Percentiles rank a stretch among this genome's conserved stretches.
These are phyloP conservation scores for Sicyos edulis DNA, from an alignment of 306 rosid genomes.

Conservation along the genomic window DNA sequence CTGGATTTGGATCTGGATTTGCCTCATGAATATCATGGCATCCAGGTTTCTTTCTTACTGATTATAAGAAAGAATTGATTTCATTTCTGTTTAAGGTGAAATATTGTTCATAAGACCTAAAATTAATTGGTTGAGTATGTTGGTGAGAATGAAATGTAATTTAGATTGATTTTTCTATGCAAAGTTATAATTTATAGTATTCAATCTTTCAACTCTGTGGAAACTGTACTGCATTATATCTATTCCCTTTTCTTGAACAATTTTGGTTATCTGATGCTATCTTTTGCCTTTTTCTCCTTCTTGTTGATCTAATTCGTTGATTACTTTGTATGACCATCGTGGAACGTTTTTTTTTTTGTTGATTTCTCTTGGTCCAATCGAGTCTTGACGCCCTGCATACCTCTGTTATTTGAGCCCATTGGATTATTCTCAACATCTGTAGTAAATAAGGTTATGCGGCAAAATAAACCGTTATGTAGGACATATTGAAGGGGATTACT, in stretches of 20 bases:
- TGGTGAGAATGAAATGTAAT: not conserved
- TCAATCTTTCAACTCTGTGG: not conserved
- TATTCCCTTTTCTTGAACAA: too few species aligned
- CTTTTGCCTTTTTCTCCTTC: too few species aligned
- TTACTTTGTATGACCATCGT: too few species aligned
- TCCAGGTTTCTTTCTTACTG: constrained; percentile 10
- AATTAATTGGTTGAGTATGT: not conserved
- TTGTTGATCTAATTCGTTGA: too few species aligned
- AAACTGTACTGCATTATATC: not conserved
- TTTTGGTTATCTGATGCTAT: too few species aligned
- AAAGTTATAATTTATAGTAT: not conserved
- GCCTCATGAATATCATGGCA: not conserved
- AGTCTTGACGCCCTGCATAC: too few species aligned
- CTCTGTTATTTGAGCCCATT: not conserved
- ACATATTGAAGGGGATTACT: not conserved
- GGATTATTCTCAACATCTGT: not conserved
- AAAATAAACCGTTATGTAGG: not conserved
- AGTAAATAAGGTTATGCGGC: not conserved
- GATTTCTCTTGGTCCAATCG: too few species aligned
- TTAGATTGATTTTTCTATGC: not conserved
- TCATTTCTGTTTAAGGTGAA: constrained; percentile 9
- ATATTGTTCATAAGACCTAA: not conserved
- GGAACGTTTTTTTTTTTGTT: too few species aligned
- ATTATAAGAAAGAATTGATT: not conserved
- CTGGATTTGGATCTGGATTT: too few species aligned